These are phyloP conservation scores for Schizochytrium sp. DNA, from an alignment of 108 stramenopile species.

Conservation along the genomic window DNA sequence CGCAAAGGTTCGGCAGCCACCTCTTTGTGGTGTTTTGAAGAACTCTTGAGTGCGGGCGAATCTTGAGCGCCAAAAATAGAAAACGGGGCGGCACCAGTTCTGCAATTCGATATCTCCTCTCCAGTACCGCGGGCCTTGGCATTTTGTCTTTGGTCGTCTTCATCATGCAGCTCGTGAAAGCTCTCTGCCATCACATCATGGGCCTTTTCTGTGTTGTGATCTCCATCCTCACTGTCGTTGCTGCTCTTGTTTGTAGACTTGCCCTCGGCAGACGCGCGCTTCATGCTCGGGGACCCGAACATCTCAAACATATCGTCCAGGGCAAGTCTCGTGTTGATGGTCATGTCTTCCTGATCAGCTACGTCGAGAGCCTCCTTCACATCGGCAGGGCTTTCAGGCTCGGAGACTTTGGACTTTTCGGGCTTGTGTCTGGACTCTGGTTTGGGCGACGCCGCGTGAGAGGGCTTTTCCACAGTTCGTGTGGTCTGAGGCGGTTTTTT, in stretches of 20 bases:
- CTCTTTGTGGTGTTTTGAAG: background rate
- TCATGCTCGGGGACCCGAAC: slow-evolving; percentile 23
- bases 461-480: background rate
- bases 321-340: slow-evolving; percentile 27
- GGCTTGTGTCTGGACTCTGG: too few species aligned
- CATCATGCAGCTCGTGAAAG: background rate
- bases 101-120: too few species aligned
- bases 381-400: background rate
- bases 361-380: background rate
- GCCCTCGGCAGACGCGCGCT: background rate
- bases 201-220: background rate
- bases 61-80: background rate
- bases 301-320: slow-evolving; percentile 2
- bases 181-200: background rate
- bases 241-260: background rate
- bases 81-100: background rate
- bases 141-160: background rate
- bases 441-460: too few species aligned
- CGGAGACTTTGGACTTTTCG: too few species aligned
- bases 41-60: background rate
- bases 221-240: background rate
- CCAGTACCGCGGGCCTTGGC: too few species aligned
- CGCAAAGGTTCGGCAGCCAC: background rate
- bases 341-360: slow-evolving; percentile 21
- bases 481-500: background rate